Conservation (phyloP, 345 rosid species). For the Psidium guajava region DNA sequence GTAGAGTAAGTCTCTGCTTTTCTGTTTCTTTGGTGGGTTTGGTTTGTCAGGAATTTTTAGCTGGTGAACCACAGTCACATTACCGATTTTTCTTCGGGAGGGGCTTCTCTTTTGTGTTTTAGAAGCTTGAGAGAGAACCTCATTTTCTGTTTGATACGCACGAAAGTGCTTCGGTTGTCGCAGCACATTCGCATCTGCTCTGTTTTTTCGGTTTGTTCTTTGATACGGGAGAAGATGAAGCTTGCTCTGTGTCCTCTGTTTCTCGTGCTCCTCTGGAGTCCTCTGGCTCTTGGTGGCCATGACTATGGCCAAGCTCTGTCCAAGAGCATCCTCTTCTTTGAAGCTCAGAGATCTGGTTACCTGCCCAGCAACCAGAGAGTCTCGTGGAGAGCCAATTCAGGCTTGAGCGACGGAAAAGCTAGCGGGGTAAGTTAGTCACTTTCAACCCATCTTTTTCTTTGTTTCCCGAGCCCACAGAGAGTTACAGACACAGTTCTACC, state of each 20-base stretch:
- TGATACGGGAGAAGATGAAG: conserved; percentile 16
- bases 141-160: not conserved
- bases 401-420: conserved; percentile 86
- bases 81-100: conserved; percentile 3
- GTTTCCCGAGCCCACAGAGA: no score
- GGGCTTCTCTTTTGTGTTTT: not conserved
- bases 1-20: not conserved
- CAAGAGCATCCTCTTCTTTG: conserved; percentile 95
- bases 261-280: conserved; percentile 46
- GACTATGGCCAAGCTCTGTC: conserved; percentile 89
- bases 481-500: no score
- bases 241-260: conserved; percentile 4
- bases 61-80: conserved; percentile 33
- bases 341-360: conserved; percentile 96
- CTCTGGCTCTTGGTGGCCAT: conserved; percentile 62
- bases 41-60: conserved; percentile 26
- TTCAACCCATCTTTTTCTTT: not conserved
- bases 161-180: not conserved
- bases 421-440: conserved; percentile 60
- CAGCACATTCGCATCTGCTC: not conserved
- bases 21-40: conserved; percentile 2
- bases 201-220: not conserved
- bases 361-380: conserved; percentile 86
- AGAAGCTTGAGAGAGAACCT: conserved; percentile 1
- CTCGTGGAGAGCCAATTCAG: conserved; percentile 88